Evolutionary conservation across 139 green algal species (phyloP).

Genomic region (Medakamo hakoo): DNA sequence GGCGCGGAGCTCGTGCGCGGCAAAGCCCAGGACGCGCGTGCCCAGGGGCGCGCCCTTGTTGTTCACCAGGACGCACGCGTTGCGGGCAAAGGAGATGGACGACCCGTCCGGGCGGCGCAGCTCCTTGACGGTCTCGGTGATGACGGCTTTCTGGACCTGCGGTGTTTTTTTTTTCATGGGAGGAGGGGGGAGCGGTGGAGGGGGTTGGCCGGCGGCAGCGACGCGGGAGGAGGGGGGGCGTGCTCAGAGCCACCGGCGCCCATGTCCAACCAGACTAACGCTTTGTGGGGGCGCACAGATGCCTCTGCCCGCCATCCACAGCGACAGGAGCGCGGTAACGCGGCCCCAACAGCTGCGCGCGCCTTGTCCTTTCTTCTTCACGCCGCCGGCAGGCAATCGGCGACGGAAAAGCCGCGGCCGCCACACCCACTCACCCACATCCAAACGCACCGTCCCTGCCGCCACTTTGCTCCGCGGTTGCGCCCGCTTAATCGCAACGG

Average conservation of each 20-base stretch:
- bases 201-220: neutral
- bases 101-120: slow-evolving; percentile 19
- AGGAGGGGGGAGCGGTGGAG: neutral
- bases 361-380: neutral
- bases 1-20: slow-evolving; percentile 37
- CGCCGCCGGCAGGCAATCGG: neutral
- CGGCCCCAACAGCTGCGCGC: neutral
- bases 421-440: slow-evolving; percentile 6
- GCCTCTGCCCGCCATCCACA: neutral
- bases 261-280: neutral
- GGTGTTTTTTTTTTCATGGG: no score
- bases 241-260: neutral
- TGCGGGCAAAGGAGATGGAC: slow-evolving; percentile 33
- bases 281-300: neutral
- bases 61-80: slow-evolving; percentile 39
- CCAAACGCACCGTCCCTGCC: slow-evolving; percentile 9
- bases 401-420: neutral
- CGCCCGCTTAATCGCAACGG: slow-evolving; percentile 34
- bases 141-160: slow-evolving; percentile 36
- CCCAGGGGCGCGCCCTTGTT: slow-evolving; percentile 32
- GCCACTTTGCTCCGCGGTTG: slow-evolving; percentile 21
- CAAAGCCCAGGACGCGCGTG: slow-evolving; percentile 40
- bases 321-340: neutral
- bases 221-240: neutral
- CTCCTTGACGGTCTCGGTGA: slow-evolving; percentile 42